Evolutionary conservation across 1,284 basidiomycete species (phyloP).

Genomic region (Coniferiporia weirii): DNA sequence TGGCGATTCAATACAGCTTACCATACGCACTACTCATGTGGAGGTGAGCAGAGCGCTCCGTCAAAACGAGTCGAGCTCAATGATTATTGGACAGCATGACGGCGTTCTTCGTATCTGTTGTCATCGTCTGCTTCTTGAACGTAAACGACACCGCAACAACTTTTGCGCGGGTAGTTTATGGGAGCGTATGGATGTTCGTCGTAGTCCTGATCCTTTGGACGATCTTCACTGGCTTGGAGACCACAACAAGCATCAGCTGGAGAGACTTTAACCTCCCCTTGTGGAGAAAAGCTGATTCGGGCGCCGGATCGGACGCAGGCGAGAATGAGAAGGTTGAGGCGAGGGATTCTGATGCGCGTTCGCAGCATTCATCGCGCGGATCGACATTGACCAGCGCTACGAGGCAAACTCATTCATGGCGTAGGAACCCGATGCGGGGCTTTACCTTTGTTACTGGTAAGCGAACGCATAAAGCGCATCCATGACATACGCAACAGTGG

Average conservation of each 20-base stretch:
- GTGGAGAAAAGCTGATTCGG: too few species aligned
- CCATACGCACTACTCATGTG: conserved; percentile 27
- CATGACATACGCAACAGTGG: too few species aligned
- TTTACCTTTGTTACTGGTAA: neutral
- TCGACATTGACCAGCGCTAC: neutral
- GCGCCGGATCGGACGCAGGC: neutral
- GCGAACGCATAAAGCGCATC: too few species aligned
- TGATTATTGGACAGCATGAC: conserved; percentile 6
- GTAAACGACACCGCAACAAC: neutral
- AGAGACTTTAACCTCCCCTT: neutral
- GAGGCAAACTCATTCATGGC: neutral
- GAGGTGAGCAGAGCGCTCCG: conserved; percentile 19
- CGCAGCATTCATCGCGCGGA: neutral
- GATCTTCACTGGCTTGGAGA: conserved; percentile 11
- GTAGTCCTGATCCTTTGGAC: conserved; percentile 11
- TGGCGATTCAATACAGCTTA: conserved; percentile 25
- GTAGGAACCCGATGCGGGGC: too few species aligned
- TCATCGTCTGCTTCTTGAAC: conserved; percentile 13
- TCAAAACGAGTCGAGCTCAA: too few species aligned
- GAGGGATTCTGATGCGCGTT: neutral
- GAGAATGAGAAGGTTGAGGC: neutral
- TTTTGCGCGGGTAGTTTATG: neutral
- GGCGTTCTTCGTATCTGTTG: conserved; percentile 14
- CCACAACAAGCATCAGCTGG: neutral
- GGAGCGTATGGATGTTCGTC: conserved; percentile 6